These are phyloP conservation scores for Juncus effusus DNA, from an alignment of 176 grass and related monocot species.

Conservation along the genomic window DNA sequence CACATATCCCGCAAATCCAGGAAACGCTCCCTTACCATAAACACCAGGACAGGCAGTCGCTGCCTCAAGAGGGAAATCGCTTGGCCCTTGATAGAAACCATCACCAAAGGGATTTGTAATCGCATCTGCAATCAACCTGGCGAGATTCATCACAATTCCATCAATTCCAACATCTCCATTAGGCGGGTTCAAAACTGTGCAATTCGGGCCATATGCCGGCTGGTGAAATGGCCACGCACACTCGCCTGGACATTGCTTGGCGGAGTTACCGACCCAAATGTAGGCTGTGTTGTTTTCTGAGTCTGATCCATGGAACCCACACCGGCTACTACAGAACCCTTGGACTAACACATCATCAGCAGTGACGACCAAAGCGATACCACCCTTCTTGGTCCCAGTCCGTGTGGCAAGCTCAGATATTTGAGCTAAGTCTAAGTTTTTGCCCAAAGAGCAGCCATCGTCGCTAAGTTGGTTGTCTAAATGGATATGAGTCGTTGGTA, in stretches of 20 bases:
- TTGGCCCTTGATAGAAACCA: slow-evolving; percentile 55
- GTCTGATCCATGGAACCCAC: slow-evolving; percentile 39
- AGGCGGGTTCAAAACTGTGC: slow-evolving; percentile 25
- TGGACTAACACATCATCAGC: slow-evolving; percentile 53
- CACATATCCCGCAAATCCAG: slow-evolving; percentile 41
- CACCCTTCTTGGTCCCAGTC: slow-evolving; percentile 12
- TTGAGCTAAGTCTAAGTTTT: slow-evolving; percentile 32
- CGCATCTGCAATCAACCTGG: slow-evolving; percentile 35
- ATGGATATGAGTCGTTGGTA: slow-evolving; percentile 3
- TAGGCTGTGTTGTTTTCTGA: slow-evolving; percentile 11
- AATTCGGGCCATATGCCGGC: slow-evolving; percentile 31
- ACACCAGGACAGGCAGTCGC: slow-evolving; percentile 45
- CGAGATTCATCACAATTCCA: slow-evolving; percentile 43
- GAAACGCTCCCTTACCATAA: slow-evolving; percentile 45
- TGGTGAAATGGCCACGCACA: slow-evolving; percentile 69
- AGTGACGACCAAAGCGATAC: slow-evolving; percentile 51
- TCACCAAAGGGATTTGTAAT: slow-evolving; percentile 48
- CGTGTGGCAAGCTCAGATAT: slow-evolving; percentile 29
- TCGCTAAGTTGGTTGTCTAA: slow-evolving; percentile 31
- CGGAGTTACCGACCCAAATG: slow-evolving; percentile 53
- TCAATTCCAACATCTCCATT: slow-evolving; percentile 50
- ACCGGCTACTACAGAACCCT: slow-evolving; percentile 45
- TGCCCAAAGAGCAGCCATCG: slow-evolving; percentile 43
- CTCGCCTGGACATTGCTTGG: slow-evolving; percentile 41
- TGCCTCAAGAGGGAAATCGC: slow-evolving; percentile 39